phyloP scores from a whole-genome alignment of 208 protist species.

The Leishmania gerbilli region DNA sequence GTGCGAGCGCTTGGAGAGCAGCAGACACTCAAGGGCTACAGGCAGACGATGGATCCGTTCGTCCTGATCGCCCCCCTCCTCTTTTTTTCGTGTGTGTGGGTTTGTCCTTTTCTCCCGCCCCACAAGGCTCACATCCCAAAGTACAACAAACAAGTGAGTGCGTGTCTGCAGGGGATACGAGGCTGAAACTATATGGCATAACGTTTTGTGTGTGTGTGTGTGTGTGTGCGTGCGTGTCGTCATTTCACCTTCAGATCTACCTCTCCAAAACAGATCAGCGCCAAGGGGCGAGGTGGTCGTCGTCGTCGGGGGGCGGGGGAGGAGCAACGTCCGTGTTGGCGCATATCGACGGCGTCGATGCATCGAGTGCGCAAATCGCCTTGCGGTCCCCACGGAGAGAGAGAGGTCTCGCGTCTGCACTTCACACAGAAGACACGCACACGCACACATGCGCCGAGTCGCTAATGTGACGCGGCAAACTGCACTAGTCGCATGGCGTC shows the following conservation, averaged over 20 bases:
- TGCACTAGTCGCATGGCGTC: conserved; percentile 26
- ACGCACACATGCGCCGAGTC: not conserved
- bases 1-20: not conserved
- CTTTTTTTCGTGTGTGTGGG: not conserved
- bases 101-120: not conserved
- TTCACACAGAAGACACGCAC: not conserved
- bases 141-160: not conserved
- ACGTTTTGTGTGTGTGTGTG: not conserved
- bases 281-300: not conserved
- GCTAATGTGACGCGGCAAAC: conserved; percentile 27
- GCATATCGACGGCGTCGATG: not conserved
- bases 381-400: not conserved
- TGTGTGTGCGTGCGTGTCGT: not conserved
- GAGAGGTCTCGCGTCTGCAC: not conserved
- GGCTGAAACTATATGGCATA: not conserved
- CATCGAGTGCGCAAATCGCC: not conserved
- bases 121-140: not conserved
- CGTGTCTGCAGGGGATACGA: not conserved
- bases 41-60: not conserved
- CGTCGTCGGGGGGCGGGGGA: too few relatives aligned
- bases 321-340: not conserved
- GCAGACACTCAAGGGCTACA: not conserved
- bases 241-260: not conserved
- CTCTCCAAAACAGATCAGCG: not conserved
- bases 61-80: not conserved